Percentiles rank a stretch among this genome's conserved stretches.
phyloP scores from a whole-genome alignment of 129 eudicot genomes.

The Centella asiatica region DNA sequence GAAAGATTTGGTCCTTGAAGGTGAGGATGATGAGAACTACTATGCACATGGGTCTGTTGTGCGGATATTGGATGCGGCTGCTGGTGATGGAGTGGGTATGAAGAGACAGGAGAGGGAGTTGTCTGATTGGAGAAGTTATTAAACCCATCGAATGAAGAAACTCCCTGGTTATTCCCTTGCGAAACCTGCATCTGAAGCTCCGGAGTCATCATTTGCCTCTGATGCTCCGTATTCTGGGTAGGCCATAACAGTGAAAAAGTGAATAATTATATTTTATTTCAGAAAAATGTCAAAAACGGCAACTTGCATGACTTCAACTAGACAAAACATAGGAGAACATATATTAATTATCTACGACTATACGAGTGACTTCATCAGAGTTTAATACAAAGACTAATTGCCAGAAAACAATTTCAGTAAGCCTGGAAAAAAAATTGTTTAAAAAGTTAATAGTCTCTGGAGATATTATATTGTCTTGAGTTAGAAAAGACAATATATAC shows the following conservation, averaged over 20 bases:
- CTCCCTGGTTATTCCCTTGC: conserved; percentile 49
- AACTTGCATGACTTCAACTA: no score
- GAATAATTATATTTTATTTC: no score
- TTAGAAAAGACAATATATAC: no score
- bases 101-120: conserved; percentile 39
- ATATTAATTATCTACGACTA: no score
- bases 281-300: no score
- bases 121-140: conserved; percentile 47
- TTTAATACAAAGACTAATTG: no score
- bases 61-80: conserved; percentile 57
- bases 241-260: no score
- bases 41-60: conserved; percentile 54
- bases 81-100: conserved; percentile 53
- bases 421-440: no score
- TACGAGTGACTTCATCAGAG: no score
- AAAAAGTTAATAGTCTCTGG: no score
- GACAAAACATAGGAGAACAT: not conserved
- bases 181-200: conserved; percentile 58
- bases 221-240: conserved; percentile 45
- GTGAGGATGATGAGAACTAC: conserved; percentile 55
- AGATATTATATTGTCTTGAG: no score
- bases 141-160: conserved; percentile 39
- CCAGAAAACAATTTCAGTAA: no score
- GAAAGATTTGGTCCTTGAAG: conserved; percentile 56
- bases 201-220: conserved; percentile 41